Evolutionary conservation across 768 basidiomycete species (phyloP), one percentile per base, ranked within the genome.

Genomic region (Inosperma sp.): DNA sequence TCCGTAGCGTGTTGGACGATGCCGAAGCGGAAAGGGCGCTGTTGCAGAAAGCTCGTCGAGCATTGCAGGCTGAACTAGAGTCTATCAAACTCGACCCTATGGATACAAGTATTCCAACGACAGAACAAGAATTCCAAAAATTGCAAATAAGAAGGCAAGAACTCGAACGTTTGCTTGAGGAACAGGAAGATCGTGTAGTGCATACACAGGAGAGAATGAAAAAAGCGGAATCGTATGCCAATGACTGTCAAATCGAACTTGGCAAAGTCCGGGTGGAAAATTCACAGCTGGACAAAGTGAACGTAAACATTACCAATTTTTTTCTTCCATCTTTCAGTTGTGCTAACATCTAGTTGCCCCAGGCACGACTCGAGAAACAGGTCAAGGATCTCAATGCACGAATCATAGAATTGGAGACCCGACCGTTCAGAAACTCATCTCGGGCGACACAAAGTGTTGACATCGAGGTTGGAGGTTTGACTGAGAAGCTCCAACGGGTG

Each of bases 361-460:
- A 93, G 91, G 88, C 87, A 9, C 81, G 76, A 55, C 72, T 93
- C 14, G 89, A 93, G 71, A 92, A 89, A 62, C 86, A 89, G 61
- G 75, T 87, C 62, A 91, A 90, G 61, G 91, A 92, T 45, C 69
- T 92, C 26, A 89, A 90, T 54, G 78, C 89, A 34, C 85, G 83
- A 36, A 21, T 35, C 29, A 35, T 29, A 35, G 26, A 42, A 30
- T 23, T 31, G 19, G 62, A 58, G 65, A 88, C 89, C 1, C 86
- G 75, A 60, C 84, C 88, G 4, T 82, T 89, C 55, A 66, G 81
- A 9, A 84, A 69, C 56, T 75, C 79, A n/a, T 79, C 84, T 12
- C 76, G 83, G 29, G 74, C 82, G 4, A 68, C 77, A 2, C 70
- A 75, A 4, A 72, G 72, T 1, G 76, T 81, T 39, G 87, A 88